phyloP scores from a whole-genome alignment of 176 grass and related monocot species.

The Musa troglodytarum region DNA sequence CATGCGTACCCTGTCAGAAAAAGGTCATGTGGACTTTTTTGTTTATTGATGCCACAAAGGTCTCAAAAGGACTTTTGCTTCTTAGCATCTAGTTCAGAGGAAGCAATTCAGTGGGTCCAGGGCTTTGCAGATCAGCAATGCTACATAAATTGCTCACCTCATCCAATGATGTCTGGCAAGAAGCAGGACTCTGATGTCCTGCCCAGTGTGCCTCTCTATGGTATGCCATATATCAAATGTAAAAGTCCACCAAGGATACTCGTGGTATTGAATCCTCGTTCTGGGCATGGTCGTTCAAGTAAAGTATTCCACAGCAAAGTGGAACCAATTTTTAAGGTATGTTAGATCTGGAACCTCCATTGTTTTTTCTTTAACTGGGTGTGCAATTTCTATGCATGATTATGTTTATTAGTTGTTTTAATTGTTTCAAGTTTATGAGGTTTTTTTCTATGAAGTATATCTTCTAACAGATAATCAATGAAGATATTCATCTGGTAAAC shows the following conservation, averaged over 20 bases:
- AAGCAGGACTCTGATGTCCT: slow-evolving; percentile 36
- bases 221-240: slow-evolving; percentile 36
- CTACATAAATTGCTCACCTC: slow-evolving; percentile 55
- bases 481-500: background rate
- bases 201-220: slow-evolving; percentile 38
- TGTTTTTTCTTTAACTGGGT: background rate
- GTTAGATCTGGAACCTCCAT: slow-evolving; percentile 6
- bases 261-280: slow-evolving; percentile 87
- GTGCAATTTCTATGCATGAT: background rate
- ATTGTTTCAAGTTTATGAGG: background rate
- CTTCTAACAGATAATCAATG: background rate
- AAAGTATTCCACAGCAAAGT: slow-evolving; percentile 76
- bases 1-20: slow-evolving; percentile 69
- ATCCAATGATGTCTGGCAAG: slow-evolving; percentile 39
- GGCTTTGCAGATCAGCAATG: slow-evolving; percentile 85
- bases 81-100: slow-evolving; percentile 59
- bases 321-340: slow-evolving; percentile 62
- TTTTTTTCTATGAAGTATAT: background rate
- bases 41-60: slow-evolving; percentile 58
- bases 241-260: slow-evolving; percentile 48
- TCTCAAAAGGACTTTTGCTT: slow-evolving; percentile 64
- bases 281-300: slow-evolving; percentile 70
- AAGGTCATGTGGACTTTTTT: slow-evolving; percentile 58
- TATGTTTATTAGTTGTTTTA: no score
- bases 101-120: slow-evolving; percentile 71